A percentile compares a stretch with the other conserved stretches of the same genome.
Conservation (phyloP, 441 rosid genomes). For the Gossypium trilobum region DNA sequence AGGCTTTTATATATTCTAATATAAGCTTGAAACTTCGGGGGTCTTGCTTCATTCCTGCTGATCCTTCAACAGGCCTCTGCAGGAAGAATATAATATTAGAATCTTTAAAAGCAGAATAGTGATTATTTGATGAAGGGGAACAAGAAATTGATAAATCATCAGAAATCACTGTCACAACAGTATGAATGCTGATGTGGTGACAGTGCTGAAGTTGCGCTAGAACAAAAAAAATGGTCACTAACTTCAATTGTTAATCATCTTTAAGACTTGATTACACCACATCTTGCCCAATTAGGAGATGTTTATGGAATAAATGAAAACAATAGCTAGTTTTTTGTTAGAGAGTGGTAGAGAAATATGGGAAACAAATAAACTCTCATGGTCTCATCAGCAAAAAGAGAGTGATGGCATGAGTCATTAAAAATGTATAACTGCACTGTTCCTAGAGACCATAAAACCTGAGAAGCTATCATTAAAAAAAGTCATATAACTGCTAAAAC, state of each 20-base stretch:
- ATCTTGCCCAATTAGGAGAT: background rate
- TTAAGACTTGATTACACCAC: background rate
- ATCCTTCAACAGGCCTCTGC: conserved; percentile 70
- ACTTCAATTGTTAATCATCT: background rate
- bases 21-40: conserved; percentile 77
- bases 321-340: background rate
- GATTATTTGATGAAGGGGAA: background rate
- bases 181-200: background rate
- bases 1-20: conserved; percentile 79
- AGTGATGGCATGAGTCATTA: background rate
- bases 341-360: background rate
- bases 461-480: background rate
- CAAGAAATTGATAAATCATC: conserved; percentile 2
- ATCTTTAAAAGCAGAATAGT: background rate
- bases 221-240: background rate
- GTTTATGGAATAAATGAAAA: background rate
- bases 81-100: conserved; percentile 19
- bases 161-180: conserved; percentile 1
- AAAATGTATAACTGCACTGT: background rate
- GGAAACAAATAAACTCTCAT: background rate
- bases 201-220: background rate
- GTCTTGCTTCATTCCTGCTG: conserved; percentile 56
- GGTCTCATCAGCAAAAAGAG: conserved; percentile 7
- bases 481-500: background rate
- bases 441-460: background rate